A percentile compares a stretch with the other conserved stretches of the same genome.
These are phyloP conservation scores for Collybiopsis luxurians DNA, from an alignment of 768 basidiomycete species.

Conservation along the genomic window DNA sequence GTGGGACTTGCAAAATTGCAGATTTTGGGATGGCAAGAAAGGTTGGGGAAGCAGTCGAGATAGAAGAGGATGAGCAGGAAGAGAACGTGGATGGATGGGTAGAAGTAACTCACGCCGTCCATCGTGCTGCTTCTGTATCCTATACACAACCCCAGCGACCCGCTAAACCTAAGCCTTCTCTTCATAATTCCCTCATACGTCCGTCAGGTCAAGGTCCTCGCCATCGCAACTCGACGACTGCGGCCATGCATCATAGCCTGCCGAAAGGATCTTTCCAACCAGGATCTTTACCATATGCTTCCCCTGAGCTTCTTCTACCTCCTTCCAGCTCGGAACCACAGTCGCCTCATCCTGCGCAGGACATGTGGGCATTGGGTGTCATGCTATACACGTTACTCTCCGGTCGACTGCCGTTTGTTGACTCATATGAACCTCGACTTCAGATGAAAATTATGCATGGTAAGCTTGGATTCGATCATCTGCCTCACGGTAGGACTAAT, in stretches of 20 bases:
- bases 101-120: constrained; percentile 20
- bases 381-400: constrained; percentile 84
- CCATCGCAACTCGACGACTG: constrained; percentile 44
- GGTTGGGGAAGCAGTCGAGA: constrained; percentile 48
- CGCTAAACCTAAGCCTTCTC: constrained; percentile 19
- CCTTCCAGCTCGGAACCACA: constrained; percentile 37
- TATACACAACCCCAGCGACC: constrained; percentile 25
- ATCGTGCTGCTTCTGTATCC: constrained; percentile 40
- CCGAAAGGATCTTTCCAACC: constrained; percentile 42
- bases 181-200: constrained; percentile 33
- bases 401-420: constrained; percentile 82
- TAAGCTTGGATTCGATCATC: constrained; percentile 20
- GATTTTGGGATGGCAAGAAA: constrained; percentile 83
- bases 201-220: constrained; percentile 39
- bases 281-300: constrained; percentile 88
- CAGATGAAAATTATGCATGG: constrained; percentile 91
- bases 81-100: constrained; percentile 16
- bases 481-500: neutral
- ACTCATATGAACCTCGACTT: constrained; percentile 88
- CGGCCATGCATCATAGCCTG: constrained; percentile 12
- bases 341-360: constrained; percentile 69
- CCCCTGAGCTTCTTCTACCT: constrained; percentile 82
- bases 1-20: constrained; percentile 78
- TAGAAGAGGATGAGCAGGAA: constrained; percentile 36
- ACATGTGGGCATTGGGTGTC: constrained; percentile 95